These are phyloP conservation scores for Saitozyma sp. DNA, from an alignment of 768 basidiomycete species.

Conservation along the genomic window DNA sequence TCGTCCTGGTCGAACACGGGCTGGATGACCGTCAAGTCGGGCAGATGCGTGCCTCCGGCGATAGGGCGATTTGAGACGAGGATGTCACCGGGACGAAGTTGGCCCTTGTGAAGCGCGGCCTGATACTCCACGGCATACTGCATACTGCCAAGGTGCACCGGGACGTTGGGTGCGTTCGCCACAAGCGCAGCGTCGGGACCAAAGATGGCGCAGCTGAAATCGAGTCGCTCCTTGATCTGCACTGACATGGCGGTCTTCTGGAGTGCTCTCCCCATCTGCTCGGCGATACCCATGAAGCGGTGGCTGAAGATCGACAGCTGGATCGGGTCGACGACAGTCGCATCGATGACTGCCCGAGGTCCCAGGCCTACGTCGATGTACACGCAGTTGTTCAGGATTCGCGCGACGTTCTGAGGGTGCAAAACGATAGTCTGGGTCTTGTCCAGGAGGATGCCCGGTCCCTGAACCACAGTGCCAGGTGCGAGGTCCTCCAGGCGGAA, in stretches of 20 bases:
- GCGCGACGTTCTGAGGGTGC: too few relatives aligned
- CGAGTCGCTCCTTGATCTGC: slow-evolving; percentile 17
- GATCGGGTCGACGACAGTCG: slow-evolving; percentile 24
- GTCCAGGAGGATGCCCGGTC: slow-evolving; percentile 91
- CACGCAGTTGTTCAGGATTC: too few relatives aligned
- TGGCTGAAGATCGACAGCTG: background rate
- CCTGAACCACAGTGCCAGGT: slow-evolving; percentile 70
- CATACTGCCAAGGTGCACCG: slow-evolving; percentile 17
- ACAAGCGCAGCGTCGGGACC: slow-evolving; percentile 21
- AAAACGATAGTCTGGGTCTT: slow-evolving; percentile 91
- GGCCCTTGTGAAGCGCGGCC: slow-evolving; percentile 13
- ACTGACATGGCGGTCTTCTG: slow-evolving; percentile 26
- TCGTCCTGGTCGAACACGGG: slow-evolving; percentile 10
- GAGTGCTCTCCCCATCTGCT: slow-evolving; percentile 5
- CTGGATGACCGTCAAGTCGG: slow-evolving; percentile 13
- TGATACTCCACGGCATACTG: slow-evolving; percentile 16
- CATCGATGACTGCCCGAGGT: slow-evolving; percentile 25
- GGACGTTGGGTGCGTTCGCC: slow-evolving; percentile 28
- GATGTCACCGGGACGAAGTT: slow-evolving; percentile 14
- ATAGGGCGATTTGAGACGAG: slow-evolving; percentile 12
- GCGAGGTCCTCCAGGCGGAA: slow-evolving; percentile 64
- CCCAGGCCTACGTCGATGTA: slow-evolving; percentile 41
- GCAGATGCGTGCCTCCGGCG: slow-evolving; percentile 15
- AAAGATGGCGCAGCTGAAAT: slow-evolving; percentile 28
- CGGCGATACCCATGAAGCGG: too few relatives aligned